Evolutionary conservation across 352 stramenopile species (phyloP).

Genomic region (Globisporangium cystogenes): DNA sequence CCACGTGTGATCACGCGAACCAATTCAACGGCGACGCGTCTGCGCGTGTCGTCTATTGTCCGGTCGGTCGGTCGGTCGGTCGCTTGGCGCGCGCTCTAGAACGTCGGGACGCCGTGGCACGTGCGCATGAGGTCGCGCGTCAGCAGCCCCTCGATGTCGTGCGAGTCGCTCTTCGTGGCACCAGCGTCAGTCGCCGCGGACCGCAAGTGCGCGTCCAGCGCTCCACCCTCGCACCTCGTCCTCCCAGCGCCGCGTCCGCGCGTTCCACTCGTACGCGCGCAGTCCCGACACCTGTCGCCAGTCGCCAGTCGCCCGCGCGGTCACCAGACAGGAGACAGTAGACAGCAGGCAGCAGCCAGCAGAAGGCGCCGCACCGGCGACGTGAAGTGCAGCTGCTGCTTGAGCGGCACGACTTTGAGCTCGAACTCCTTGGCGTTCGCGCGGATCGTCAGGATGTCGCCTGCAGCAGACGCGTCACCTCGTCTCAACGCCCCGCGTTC

Average conservation of each 20-base stretch:
- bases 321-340: too few relatives aligned
- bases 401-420: constrained; percentile 43
- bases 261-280: constrained; percentile 73
- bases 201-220: too few relatives aligned
- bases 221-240: constrained; percentile 52
- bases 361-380: constrained; percentile 32
- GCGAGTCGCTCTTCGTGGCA: constrained; percentile 69
- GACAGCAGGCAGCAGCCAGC: too few relatives aligned
- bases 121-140: constrained; percentile 80
- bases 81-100: constrained; percentile 28
- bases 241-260: constrained; percentile 63
- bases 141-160: constrained; percentile 76
- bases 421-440: constrained; percentile 53
- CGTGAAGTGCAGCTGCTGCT: constrained; percentile 68
- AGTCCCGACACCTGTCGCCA: constrained; percentile 54
- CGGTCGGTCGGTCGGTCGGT: neutral
- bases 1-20: constrained; percentile 14
- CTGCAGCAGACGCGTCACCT: constrained; percentile 7
- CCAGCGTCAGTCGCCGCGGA: too few relatives aligned
- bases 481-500: neutral
- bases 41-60: neutral
- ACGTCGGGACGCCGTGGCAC: constrained; percentile 62
- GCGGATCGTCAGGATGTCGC: constrained; percentile 38
- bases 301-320: neutral
- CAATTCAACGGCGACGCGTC: neutral